Conservation (phyloP, 2,329 filamentous ascomycete species). For the Xylariaceae sp. region DNA sequence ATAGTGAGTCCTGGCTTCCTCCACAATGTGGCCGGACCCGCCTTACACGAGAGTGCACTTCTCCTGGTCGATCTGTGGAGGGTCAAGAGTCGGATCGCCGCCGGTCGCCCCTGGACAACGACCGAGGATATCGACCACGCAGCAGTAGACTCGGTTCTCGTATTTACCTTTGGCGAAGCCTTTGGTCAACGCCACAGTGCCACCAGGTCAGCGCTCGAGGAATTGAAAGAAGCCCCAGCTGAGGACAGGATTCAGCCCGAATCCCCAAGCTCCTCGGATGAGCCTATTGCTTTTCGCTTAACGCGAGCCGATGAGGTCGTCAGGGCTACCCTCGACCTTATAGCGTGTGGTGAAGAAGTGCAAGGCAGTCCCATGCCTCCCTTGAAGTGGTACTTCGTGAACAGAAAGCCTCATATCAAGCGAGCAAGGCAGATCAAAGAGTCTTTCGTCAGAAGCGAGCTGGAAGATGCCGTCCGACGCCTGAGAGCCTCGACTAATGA, state of each 20-base stretch:
- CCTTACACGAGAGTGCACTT: constrained; percentile 11
- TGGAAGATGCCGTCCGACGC: neutral
- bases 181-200: constrained; percentile 1
- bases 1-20: too few species aligned
- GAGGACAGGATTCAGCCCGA: neutral
- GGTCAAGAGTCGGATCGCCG: constrained; percentile 37
- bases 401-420: neutral
- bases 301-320: neutral
- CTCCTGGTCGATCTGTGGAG: constrained; percentile 42
- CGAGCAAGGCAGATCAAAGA: neutral
- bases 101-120: constrained; percentile 37
- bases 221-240: neutral
- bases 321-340: neutral
- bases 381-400: neutral
- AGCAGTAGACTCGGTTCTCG: constrained; percentile 23
- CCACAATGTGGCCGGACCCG: neutral
- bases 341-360: neutral
- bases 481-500: neutral
- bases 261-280: neutral
- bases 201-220: neutral
- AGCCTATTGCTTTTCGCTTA: neutral
- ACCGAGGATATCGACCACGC: constrained; percentile 25
- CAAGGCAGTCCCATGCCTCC: neutral
- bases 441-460: neutral
- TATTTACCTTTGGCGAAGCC: constrained; percentile 23